Evolutionary conservation across 108 stramenopile genomes (phyloP), one percentile per base, ranked within the genome.

Genomic region (Fistulifera pelliculosa): DNA sequence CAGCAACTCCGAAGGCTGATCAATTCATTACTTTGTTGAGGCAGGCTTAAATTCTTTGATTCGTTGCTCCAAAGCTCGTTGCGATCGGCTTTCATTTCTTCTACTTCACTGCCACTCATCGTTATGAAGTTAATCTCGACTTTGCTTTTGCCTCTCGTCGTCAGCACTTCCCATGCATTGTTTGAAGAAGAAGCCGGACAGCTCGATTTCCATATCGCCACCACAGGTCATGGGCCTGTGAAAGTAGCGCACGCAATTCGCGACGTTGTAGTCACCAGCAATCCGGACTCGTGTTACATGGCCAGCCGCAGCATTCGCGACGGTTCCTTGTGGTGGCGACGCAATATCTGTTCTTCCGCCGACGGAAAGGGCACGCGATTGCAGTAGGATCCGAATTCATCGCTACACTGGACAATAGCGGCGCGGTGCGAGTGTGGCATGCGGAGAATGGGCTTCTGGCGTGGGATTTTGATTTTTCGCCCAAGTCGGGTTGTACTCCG

Each of bases 171-270:
- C n/a, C 43, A 50, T 13, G 64, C 77, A 6, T 31, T 79, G 13
- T 64, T 61, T 43, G 52, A 54, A 22, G 90, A 91, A 38, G 90
- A 91, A 40, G 83, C 75, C 3, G 90, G 90, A 11, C 48, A 77
- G 7, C 62, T 75, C 42, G 90, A 91, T 52, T 91, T 85, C 60
- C 40, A 69, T 14, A 38, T 91, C n/a, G 47, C 69, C 1, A 85
- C 90, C 0, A 52, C 83, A 16, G 90, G 90, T n/a, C 90, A 91
- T 68, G 82, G 80, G 7, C 49, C 52, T 19, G 57, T 52, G 12
- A 17, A 54, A 47, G 56, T 75, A 45, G 1, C 54, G 38, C 4
- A 66, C 14, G 41, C 25, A 5, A 19, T 11, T 13, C 21, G 25
- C 1, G 57, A 50, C 23, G 28, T 18, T 2, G 41, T 70, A 15